Base-by-base conservation (phyloP, 345 rosid genomes). In the Physaria fendleri region DNA sequence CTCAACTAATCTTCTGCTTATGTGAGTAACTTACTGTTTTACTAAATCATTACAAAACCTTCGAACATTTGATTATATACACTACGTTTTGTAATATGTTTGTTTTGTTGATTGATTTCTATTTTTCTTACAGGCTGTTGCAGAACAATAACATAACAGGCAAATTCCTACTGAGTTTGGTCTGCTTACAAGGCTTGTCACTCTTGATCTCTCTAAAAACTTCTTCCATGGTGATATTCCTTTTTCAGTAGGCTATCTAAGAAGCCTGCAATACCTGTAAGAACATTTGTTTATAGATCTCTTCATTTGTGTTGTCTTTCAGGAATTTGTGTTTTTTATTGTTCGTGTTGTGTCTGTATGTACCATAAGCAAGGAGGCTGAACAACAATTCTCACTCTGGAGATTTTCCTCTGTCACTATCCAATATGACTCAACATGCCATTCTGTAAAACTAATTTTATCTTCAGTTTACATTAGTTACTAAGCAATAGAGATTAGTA, bases 81-180 rank as follows among this genome's bases (percentile, higher is more conserved):
- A 37, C 15, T 47, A n/a, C n/a, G 25, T 17, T 3, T n/a, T n/a
- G 32, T 38, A 18, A 4, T 21, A 6, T 18, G 11, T 63, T 35
- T 39, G 14, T 51, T 46, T 42, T 56, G 59, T 43, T 57, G 42
- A 4, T 14, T 4, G 9, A 3, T 32, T 32, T 32, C 4, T 51
- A n/a, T 38, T 30, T 33, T 15, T 29, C 72, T 58, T 64, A 34
- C 81, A 87, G 95, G 76, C 77, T 87, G 33, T 70, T 87, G 30
- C 95, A 89, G 74, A 87, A 89, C 70, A 93, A 93, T 72, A 87
- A 93, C 79, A 89, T 93, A 70, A 80, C 90, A n/a, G 99, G 99
- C 35, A 72, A 3, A 70, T 93, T 60, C 97, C 97, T 45, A 24
- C 78, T 7, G 99, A 87, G 76, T 52, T 93, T 23, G 83, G 90